phyloP scores from a whole-genome alignment of 129 eudicot genomes.

The sunflower (Helianthus annuus) region DNA sequence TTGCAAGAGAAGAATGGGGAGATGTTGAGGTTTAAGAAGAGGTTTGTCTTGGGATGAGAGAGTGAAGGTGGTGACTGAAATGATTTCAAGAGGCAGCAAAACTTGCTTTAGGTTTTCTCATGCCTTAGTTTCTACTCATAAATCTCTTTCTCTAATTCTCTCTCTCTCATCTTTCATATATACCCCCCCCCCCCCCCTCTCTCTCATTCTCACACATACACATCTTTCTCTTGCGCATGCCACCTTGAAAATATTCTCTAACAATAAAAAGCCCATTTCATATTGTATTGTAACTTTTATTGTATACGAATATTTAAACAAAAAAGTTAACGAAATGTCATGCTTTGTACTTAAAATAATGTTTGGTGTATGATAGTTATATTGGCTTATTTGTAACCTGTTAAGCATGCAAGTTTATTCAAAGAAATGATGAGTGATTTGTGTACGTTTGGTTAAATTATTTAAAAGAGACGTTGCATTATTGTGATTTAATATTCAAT shows the following conservation, averaged over 20 bases:
- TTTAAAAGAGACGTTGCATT: background rate
- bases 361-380: conserved; percentile 21
- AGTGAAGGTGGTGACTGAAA: conserved; percentile 53
- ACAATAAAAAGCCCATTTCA: conserved; percentile 1
- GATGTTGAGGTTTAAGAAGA: conserved; percentile 39
- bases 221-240: conserved; percentile 28
- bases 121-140: conserved; percentile 81
- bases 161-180: background rate
- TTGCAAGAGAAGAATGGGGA: conserved; percentile 28
- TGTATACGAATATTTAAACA: conserved; percentile 12
- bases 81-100: conserved; percentile 60
- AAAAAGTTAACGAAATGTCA: conserved; percentile 26
- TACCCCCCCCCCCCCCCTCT: background rate
- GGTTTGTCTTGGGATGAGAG: conserved; percentile 58
- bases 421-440: conserved; percentile 25
- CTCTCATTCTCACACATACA: background rate
- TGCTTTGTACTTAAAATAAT: conserved; percentile 30
- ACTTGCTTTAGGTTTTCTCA: conserved; percentile 66
- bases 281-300: conserved; percentile 21
- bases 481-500: no score
- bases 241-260: conserved; percentile 24
- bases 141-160: background rate
- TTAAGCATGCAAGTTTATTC: conserved; percentile 37
- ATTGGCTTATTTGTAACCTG: conserved; percentile 46
- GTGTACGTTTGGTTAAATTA: conserved; percentile 5